Percentiles rank a stretch among this genome's conserved stretches.
phyloP scores from a whole-genome alignment of 192 early-diverging fungal genomes.

The Rhizophlyctis rosea region DNA sequence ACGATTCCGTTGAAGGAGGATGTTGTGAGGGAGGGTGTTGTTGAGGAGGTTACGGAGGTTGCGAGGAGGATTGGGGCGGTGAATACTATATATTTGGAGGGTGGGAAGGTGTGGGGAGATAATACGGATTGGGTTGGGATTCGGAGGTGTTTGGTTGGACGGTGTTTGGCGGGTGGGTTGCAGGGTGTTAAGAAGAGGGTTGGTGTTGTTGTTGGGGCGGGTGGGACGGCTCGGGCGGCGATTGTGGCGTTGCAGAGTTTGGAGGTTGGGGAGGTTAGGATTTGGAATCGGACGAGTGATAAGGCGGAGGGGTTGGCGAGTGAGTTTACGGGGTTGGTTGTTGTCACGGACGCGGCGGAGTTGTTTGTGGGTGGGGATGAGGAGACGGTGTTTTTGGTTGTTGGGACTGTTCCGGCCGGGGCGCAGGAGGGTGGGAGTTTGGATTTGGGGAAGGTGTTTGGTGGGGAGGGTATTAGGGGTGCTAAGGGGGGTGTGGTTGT shows the following conservation, averaged over 20 bases:
- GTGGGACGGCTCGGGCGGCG: slow-evolving; percentile 91
- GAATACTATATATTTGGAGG: slow-evolving; percentile 70
- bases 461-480: slow-evolving; percentile 34
- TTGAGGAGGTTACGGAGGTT: slow-evolving; percentile 68
- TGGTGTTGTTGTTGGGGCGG: slow-evolving; percentile 91
- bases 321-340: slow-evolving; percentile 32
- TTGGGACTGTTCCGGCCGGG: slow-evolving; percentile 83
- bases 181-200: slow-evolving; percentile 11
- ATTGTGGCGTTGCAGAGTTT: slow-evolving; percentile 69
- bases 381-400: slow-evolving; percentile 56
- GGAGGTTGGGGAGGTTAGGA: slow-evolving; percentile 58
- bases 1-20: slow-evolving; percentile 94
- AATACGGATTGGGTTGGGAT: slow-evolving; percentile 98
- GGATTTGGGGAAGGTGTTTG: slow-evolving; percentile 50
- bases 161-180: background rate
- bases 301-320: slow-evolving; percentile 66
- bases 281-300: slow-evolving; percentile 84
- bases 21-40: slow-evolving; percentile 63
- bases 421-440: slow-evolving; percentile 44
- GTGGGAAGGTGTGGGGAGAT: slow-evolving; percentile 63
- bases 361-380: slow-evolving; percentile 47
- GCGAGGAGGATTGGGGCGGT: slow-evolving; percentile 90
- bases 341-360: slow-evolving; percentile 52
- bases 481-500: slow-evolving; percentile 65
- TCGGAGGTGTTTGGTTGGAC: slow-evolving; percentile 47